These are phyloP conservation scores for Sonneratia alba DNA, from an alignment of 345 rosid genomes.

Conservation along the genomic window DNA sequence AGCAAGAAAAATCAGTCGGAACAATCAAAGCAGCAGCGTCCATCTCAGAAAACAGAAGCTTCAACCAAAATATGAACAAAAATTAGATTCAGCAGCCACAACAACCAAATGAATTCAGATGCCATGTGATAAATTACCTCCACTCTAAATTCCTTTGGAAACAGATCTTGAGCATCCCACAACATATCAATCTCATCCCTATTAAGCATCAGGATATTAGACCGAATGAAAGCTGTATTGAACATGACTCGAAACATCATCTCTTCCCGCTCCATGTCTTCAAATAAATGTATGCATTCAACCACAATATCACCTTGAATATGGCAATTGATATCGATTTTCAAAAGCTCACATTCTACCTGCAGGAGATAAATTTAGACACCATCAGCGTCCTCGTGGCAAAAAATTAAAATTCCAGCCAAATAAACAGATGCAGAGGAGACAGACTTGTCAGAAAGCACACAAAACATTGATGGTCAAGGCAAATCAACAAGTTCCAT, in stretches of 20 bases:
- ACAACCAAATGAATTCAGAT: conserved; percentile 10
- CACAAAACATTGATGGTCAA: not conserved
- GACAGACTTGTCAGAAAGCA: not conserved
- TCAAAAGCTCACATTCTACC: conserved; percentile 77
- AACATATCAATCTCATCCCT: conserved; percentile 78
- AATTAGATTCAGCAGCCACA: conserved; percentile 12
- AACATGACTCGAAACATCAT: conserved; percentile 59
- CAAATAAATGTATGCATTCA: conserved; percentile 71
- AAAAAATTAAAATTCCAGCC: not conserved
- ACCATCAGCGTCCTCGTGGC: not conserved
- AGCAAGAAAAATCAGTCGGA: conserved; percentile 43
- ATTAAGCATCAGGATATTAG: conserved; percentile 89
- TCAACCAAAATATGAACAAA: conserved; percentile 23
- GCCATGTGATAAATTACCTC: conserved; percentile 47
- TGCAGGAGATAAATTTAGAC: conserved; percentile 14
- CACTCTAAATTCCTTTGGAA: conserved; percentile 82
- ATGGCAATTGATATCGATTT: conserved; percentile 79
- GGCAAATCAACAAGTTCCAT: not conserved
- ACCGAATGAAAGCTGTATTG: conserved; percentile 40
- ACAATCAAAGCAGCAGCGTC: conserved; percentile 65
- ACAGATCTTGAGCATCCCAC: conserved; percentile 73
- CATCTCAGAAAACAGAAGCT: conserved; percentile 96
- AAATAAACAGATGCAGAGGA: not conserved
- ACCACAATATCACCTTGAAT: conserved; percentile 88
- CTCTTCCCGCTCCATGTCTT: conserved; percentile 63